A percentile compares a stretch with the other conserved stretches of the same genome.
Conservation (phyloP, 2,329 filamentous ascomycete genomes). For the Colletotrichum horii region DNA sequence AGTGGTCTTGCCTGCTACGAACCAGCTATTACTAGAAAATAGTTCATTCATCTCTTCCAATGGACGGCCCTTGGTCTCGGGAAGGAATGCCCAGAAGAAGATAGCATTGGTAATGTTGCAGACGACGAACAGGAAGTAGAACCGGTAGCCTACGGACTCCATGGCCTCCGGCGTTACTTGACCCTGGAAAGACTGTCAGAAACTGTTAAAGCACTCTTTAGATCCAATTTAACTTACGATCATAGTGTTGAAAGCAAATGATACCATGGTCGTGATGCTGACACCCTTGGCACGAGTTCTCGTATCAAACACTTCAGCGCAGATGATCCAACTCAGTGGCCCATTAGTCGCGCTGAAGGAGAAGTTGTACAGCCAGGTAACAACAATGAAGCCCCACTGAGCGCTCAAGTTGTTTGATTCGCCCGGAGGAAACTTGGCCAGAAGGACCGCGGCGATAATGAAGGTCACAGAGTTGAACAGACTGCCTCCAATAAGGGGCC, state of each 20-base stretch:
- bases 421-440: slow-evolving; percentile 63
- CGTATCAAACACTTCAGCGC: slow-evolving; percentile 79
- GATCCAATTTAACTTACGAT: slow-evolving; percentile 55
- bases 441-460: slow-evolving; percentile 65
- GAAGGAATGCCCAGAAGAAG: slow-evolving; percentile 67
- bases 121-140: slow-evolving; percentile 32
- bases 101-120: slow-evolving; percentile 61
- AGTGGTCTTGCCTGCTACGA: slow-evolving; percentile 48
- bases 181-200: not conserved
- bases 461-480: slow-evolving; percentile 74
- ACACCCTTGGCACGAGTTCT: slow-evolving; percentile 77
- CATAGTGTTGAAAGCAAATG: slow-evolving; percentile 79
- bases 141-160: not conserved
- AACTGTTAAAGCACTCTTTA: slow-evolving; percentile 52
- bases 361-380: slow-evolving; percentile 83
- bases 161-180: slow-evolving; percentile 1
- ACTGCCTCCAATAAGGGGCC: slow-evolving; percentile 75
- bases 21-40: slow-evolving; percentile 67
- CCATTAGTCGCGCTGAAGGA: slow-evolving; percentile 70
- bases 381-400: slow-evolving; percentile 72
- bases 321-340: slow-evolving; percentile 67
- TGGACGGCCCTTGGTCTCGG: slow-evolving; percentile 67
- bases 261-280: slow-evolving; percentile 73
- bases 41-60: slow-evolving; percentile 73
- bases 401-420: slow-evolving; percentile 36